These are phyloP conservation scores for Coniochaeta sp. DNA, from an alignment of 2,329 filamentous ascomycete species.

Conservation along the genomic window DNA sequence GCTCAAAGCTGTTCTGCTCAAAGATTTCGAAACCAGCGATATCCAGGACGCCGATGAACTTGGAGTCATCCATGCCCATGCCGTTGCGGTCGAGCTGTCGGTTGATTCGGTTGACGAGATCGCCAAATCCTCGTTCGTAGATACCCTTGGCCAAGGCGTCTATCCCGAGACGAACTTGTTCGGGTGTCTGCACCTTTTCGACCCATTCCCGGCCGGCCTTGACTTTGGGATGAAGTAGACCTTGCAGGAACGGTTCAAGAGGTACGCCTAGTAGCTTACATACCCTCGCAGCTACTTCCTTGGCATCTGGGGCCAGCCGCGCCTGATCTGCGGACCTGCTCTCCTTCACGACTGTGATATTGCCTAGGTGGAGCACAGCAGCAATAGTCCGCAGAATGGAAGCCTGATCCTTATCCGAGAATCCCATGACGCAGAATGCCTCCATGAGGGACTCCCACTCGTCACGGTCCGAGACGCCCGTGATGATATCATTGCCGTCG, in stretches of 20 bases:
- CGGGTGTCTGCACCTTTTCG: constrained; percentile 94
- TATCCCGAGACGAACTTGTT: constrained; percentile 84
- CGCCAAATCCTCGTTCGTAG: constrained; percentile 91
- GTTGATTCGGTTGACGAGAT: constrained; percentile 89
- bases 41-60: constrained; percentile 96
- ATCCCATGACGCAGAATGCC: constrained; percentile 91
- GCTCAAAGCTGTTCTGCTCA: constrained; percentile 96
- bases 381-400: constrained; percentile 83
- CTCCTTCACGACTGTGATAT: constrained; percentile 83
- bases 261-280: constrained; percentile 81
- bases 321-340: constrained; percentile 89
- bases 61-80: constrained; percentile 76
- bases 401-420: constrained; percentile 74
- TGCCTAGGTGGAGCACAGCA: constrained; percentile 87
- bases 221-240: constrained; percentile 83
- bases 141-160: constrained; percentile 95
- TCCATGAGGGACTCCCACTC: constrained; percentile 90
- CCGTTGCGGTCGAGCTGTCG: constrained; percentile 81
- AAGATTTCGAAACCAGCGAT: constrained; percentile 99
- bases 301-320: constrained; percentile 67
- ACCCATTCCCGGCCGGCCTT: constrained; percentile 98
- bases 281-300: constrained; percentile 67
- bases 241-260: constrained; percentile 77
- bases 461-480: constrained; percentile 79
- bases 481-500: constrained; percentile 85